phyloP scores from a whole-genome alignment of 73 alveolate species.

The Stentor roeselii region DNA sequence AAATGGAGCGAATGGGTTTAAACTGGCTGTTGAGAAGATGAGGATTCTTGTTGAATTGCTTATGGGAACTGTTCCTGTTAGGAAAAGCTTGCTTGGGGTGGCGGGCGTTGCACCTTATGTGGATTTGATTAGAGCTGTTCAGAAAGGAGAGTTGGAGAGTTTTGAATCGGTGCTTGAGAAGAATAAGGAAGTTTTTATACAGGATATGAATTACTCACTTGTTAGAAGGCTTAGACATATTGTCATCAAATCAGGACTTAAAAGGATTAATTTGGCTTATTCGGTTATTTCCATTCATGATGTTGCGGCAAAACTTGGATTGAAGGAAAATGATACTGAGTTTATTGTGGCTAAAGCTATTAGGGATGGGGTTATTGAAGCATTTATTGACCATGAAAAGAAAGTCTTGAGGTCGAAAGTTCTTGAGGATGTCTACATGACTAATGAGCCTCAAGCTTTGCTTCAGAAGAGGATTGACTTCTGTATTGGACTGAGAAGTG shows the following conservation, averaged over 20 bases:
- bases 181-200: conserved; percentile 58
- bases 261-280: conserved; percentile 89
- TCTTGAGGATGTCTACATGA: conserved; percentile 82
- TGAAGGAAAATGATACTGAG: conserved; percentile 86
- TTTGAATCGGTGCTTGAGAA: conserved; percentile 65
- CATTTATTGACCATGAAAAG: conserved; percentile 89
- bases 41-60: conserved; percentile 81
- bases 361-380: conserved; percentile 94
- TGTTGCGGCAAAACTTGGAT: conserved; percentile 76
- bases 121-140: conserved; percentile 70
- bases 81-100: conserved; percentile 54
- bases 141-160: conserved; percentile 87
- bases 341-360: conserved; percentile 97
- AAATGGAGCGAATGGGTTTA: conserved; percentile 90
- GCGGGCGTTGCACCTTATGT: conserved; percentile 10
- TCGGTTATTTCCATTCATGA: conserved; percentile 81
- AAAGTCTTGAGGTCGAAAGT: conserved; percentile 69
- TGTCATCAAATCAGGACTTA: conserved; percentile 91
- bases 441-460: conserved; percentile 88
- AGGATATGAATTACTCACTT: conserved; percentile 53
- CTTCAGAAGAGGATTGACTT: conserved; percentile 85
- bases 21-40: conserved; percentile 81
- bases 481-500: conserved; percentile 83
- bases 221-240: conserved; percentile 89
- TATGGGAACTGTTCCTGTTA: conserved; percentile 96